Percentiles rank a stretch among this genome's conserved stretches.
Conservation (phyloP, 257 asterid species). For the Ilex aquifolium region DNA sequence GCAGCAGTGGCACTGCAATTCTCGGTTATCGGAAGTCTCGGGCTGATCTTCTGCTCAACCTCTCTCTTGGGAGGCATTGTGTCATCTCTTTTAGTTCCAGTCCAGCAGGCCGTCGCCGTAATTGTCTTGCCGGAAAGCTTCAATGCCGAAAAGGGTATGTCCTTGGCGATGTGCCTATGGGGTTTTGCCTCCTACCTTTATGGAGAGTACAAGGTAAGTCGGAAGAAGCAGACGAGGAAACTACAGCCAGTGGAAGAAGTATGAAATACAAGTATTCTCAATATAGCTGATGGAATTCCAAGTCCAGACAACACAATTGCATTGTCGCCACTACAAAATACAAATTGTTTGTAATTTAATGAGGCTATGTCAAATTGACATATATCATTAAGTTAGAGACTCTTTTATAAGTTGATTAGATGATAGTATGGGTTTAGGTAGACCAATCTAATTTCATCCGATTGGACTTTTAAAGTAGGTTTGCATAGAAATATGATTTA, state of each 20-base stretch:
- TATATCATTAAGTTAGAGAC: too few species aligned
- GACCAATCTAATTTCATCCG: too few species aligned
- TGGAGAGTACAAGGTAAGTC: conserved; percentile 21
- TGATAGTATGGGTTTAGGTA: too few species aligned
- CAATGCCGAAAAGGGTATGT: conserved; percentile 26
- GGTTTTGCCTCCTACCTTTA: conserved; percentile 33
- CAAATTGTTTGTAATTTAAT: too few species aligned
- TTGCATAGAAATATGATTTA: too few species aligned
- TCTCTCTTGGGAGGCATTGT: conserved; percentile 26
- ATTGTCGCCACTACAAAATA: too few species aligned
- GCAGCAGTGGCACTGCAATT: conserved; percentile 25
- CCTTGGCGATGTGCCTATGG: conserved; percentile 31
- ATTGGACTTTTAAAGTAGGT: too few species aligned
- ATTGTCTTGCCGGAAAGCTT: conserved; percentile 28
- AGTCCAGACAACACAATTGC: too few species aligned
- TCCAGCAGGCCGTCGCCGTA: conserved; percentile 26
- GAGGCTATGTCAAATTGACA: too few species aligned
- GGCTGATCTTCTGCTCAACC: conserved; percentile 24
- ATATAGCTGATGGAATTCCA: too few species aligned
- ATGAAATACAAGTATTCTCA: not conserved
- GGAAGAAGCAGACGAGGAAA: not conserved
- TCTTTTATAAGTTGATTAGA: too few species aligned
- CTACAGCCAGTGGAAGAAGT: conserved; percentile 9
- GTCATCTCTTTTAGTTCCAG: conserved; percentile 26
- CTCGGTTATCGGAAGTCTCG: conserved; percentile 18